phyloP scores from a whole-genome alignment of 306 rosid species.

The Myrica gale region DNA sequence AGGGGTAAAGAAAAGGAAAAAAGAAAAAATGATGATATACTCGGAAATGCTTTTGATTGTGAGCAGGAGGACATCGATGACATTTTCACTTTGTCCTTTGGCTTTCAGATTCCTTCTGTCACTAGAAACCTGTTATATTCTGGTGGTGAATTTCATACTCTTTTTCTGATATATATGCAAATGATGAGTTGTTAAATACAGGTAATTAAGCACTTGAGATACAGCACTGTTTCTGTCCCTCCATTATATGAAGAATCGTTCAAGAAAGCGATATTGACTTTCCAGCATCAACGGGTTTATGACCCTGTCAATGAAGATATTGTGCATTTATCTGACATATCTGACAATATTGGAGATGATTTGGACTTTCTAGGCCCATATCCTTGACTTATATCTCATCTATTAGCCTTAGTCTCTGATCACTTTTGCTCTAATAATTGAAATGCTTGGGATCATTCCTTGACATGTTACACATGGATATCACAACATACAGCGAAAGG shows the following conservation, averaged over 20 bases:
- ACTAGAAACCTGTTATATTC: background rate
- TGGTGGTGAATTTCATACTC: background rate
- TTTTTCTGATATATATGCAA: constrained; percentile 24
- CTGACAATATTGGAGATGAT: constrained; percentile 50
- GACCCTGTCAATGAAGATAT: constrained; percentile 66
- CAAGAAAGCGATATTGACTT: constrained; percentile 79
- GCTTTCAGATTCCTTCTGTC: background rate
- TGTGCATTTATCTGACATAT: constrained; percentile 57
- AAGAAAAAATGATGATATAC: background rate
- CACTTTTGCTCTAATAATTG: constrained; percentile 20
- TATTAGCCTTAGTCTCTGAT: constrained; percentile 9
- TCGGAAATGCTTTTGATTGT: background rate
- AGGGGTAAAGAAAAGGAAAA: background rate
- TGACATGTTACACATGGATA: constrained; percentile 61
- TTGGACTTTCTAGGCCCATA: constrained; percentile 92
- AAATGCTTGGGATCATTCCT: constrained; percentile 41
- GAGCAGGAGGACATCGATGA: background rate
- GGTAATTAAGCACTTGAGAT: constrained; percentile 84
- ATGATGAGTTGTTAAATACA: constrained; percentile 38
- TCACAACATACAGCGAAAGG: constrained; percentile 70
- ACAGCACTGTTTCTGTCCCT: constrained; percentile 74
- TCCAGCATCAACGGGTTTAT: constrained; percentile 81
- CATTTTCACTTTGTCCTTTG: background rate
- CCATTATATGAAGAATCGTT: constrained; percentile 79
- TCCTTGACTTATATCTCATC: constrained; percentile 47